These are phyloP conservation scores for Diplogelasinospora grovesii DNA, from an alignment of 495 filamentous ascomycete genomes.

Conservation along the genomic window DNA sequence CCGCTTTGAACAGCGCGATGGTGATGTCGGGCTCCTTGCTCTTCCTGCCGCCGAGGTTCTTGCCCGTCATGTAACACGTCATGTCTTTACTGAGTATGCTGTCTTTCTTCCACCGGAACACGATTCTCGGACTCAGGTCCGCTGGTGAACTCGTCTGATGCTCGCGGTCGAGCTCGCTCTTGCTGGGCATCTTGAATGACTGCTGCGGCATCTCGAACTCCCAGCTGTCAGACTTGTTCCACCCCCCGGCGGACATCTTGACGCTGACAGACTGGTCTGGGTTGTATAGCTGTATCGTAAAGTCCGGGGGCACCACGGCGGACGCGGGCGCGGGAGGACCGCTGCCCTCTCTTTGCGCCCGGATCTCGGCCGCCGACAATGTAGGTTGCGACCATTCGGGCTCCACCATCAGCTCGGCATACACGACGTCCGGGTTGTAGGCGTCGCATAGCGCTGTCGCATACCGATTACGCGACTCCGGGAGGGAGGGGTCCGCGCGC, in stretches of 20 bases:
- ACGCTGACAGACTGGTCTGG: slow-evolving; percentile 78
- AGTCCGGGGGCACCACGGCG: slow-evolving; percentile 69
- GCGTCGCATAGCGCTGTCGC: slow-evolving; percentile 79
- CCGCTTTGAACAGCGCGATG: slow-evolving; percentile 66
- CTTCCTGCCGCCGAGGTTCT: slow-evolving; percentile 62
- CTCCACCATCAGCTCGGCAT: slow-evolving; percentile 75
- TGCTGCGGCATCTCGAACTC: slow-evolving; percentile 89
- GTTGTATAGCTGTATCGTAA: slow-evolving; percentile 85
- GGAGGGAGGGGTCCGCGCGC: slow-evolving; percentile 61
- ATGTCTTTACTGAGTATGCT: slow-evolving; percentile 75
- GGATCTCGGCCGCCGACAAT: slow-evolving; percentile 71
- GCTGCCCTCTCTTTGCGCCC: slow-evolving; percentile 52
- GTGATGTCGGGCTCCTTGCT: slow-evolving; percentile 91
- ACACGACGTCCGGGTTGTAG: slow-evolving; percentile 72
- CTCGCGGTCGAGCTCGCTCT: slow-evolving; percentile 68
- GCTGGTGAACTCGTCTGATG: slow-evolving; percentile 60
- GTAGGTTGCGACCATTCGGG: slow-evolving; percentile 80
- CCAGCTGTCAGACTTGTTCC: slow-evolving; percentile 74
- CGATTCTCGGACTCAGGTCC: slow-evolving; percentile 67
- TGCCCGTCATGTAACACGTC: slow-evolving; percentile 74
- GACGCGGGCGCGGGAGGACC: slow-evolving; percentile 63
- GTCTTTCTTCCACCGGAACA: slow-evolving; percentile 89
- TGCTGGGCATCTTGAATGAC: slow-evolving; percentile 73
- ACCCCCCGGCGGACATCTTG: slow-evolving; percentile 62
- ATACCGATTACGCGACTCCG: slow-evolving; percentile 73